Base-by-base conservation (phyloP, 768 basidiomycete species). In the Astraeus odoratus region DNA sequence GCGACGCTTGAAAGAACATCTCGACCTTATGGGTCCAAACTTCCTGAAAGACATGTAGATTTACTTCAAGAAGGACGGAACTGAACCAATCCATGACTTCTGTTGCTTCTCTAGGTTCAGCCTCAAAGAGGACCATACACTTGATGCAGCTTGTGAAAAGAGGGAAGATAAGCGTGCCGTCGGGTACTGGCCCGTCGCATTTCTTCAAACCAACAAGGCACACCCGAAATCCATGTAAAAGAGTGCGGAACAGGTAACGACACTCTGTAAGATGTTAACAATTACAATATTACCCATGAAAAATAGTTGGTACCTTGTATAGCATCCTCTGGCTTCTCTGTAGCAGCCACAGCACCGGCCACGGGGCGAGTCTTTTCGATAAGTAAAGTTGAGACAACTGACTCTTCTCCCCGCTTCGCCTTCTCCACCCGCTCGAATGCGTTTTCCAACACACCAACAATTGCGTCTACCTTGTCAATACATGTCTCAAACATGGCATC, bases 21-120 rank as follows among this genome's bases (percentile, higher is more conserved):
- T 81, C 83, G 68, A 98, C 86, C 60, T 91, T 86, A 59, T 81
- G 82, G 27, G 87, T 91, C 92, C 94, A 95, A 25, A 97, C 88
- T 66, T 96, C 92, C 63, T 95, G 87, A 61, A 96, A 94, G 49
- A 94, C 86, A 57, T 95, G 89, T 7, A 87, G 72, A 57, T 96
- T 87, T 55, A 94, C 77, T 60, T 93, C 87, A 29, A 80, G 64
- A 35, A 94, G 75, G 33, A 86, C 80, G 19, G 78, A 76, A 5
- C 78, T 78, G 41, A 86, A 69, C 74, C 83, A 82, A 46, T 99
- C 95, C 56, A 92, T 76, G 5, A 83, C 82, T 58, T 97, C 93
- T 42, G 82, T 76, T 44, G 74, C 72, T 44, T 83, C 79, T 35
- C 79, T 78, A 41, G 76, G 75, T 45, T 84, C 77, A 5, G 80